Conservation (phyloP, 805 yeast species). For the Pichia nakasei region DNA sequence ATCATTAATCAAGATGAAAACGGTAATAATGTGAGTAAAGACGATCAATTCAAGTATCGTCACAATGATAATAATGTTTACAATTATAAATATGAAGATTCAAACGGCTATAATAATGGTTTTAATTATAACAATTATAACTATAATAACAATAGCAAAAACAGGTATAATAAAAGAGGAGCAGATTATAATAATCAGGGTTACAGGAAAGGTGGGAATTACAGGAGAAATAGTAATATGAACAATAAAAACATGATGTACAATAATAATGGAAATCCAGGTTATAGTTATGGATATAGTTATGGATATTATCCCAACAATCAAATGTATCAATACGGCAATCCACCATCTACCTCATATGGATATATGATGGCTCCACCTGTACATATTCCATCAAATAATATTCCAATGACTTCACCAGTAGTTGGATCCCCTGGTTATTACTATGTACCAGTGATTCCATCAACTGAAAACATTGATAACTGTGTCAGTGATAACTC, state of each 20-base stretch:
- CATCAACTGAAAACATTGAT: conserved; percentile 7
- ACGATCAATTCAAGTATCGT: background rate
- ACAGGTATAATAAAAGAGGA: background rate
- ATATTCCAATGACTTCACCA: conserved; percentile 5
- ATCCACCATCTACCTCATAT: background rate
- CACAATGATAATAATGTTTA: background rate
- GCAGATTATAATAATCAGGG: background rate
- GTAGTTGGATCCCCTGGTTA: conserved; percentile 5
- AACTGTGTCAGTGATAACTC: background rate
- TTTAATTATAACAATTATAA: background rate
- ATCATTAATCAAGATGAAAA: background rate
- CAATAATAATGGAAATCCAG: background rate
- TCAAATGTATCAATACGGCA: background rate
- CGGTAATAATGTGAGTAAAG: background rate
- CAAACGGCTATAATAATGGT: background rate
- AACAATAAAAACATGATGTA: background rate
- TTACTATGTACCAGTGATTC: conserved; percentile 9
- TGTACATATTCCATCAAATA: background rate
- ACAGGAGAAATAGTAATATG: background rate
- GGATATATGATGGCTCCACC: background rate
- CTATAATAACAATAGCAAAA: background rate
- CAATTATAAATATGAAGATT: background rate
- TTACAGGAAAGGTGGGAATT: background rate
- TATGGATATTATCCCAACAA: background rate
- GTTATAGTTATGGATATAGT: background rate